A percentile compares a stretch with the other conserved stretches of the same genome.
phyloP scores from a whole-genome alignment of 306 rosid genomes.

The Dryas alaskensis region DNA sequence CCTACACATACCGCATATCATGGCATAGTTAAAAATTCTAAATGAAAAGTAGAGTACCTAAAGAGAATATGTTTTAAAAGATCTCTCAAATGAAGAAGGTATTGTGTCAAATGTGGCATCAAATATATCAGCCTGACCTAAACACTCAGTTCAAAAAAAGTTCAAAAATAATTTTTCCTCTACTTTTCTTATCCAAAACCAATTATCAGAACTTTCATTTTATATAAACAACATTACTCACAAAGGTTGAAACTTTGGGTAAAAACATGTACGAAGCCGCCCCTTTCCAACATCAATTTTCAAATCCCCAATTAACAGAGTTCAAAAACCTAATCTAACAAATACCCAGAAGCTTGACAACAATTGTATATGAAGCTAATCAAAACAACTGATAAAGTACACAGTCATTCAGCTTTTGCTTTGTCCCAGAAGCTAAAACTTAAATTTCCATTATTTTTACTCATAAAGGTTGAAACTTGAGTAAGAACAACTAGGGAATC shows the following conservation, averaged over 20 bases:
- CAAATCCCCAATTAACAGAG: neutral
- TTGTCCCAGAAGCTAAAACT: neutral
- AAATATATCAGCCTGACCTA: neutral
- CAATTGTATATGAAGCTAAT: neutral
- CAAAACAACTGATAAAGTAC: neutral
- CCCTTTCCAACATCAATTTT: neutral
- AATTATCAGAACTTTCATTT: neutral
- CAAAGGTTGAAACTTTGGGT: neutral
- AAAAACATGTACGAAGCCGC: neutral
- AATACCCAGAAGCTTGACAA: neutral
- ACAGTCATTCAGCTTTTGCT: neutral
- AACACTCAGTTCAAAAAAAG: neutral
- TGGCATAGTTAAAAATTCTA: neutral
- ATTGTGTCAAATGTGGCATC: neutral
- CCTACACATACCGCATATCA: neutral
- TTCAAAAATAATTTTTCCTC: neutral
- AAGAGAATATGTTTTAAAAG: neutral
- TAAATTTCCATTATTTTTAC: neutral
- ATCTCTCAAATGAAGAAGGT: neutral
- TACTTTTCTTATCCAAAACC: neutral
- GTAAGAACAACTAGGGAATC: neutral
- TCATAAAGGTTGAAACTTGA: neutral
- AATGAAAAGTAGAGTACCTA: neutral
- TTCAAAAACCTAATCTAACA: neutral
- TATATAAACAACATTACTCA: neutral